Conservation (phyloP, 306 rosid genomes). For the Sechiopsis laciniata region DNA sequence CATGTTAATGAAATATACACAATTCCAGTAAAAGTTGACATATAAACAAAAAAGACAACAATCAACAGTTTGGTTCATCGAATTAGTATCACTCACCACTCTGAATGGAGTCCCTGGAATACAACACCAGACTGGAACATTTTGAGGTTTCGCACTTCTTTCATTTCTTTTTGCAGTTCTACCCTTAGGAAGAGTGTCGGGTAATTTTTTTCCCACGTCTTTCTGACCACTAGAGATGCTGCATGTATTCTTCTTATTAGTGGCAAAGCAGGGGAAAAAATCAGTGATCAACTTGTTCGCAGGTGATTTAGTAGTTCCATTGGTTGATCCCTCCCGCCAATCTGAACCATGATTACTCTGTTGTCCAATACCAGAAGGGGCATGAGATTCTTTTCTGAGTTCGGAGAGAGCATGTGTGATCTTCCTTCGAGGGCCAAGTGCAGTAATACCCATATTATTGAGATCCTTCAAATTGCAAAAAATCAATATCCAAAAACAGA, state of each 20-base stretch:
- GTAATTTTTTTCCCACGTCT: conserved; percentile 28
- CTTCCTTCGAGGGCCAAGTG: conserved; percentile 91
- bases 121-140: conserved; percentile 76
- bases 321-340: conserved; percentile 34
- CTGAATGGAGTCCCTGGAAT: conserved; percentile 86
- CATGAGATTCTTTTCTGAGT: conserved; percentile 46
- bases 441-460: conserved; percentile 58
- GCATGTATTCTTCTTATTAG: conserved; percentile 44
- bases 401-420: conserved; percentile 56
- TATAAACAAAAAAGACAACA: neutral
- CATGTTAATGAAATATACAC: conserved; percentile 3
- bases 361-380: conserved; percentile 31
- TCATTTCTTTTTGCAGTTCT: conserved; percentile 32
- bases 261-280: conserved; percentile 56
- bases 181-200: conserved; percentile 37
- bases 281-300: conserved; percentile 79
- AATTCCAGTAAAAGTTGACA: neutral
- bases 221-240: conserved; percentile 31
- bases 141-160: conserved; percentile 43
- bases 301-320: conserved; percentile 40
- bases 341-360: conserved; percentile 35
- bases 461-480: conserved; percentile 50
- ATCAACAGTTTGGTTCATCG: conserved; percentile 9
- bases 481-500: conserved; percentile 11
- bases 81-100: conserved; percentile 44